Evolutionary conservation across 106 monocot genomes (phyloP).

Genomic region (Agapanthus africanus): DNA sequence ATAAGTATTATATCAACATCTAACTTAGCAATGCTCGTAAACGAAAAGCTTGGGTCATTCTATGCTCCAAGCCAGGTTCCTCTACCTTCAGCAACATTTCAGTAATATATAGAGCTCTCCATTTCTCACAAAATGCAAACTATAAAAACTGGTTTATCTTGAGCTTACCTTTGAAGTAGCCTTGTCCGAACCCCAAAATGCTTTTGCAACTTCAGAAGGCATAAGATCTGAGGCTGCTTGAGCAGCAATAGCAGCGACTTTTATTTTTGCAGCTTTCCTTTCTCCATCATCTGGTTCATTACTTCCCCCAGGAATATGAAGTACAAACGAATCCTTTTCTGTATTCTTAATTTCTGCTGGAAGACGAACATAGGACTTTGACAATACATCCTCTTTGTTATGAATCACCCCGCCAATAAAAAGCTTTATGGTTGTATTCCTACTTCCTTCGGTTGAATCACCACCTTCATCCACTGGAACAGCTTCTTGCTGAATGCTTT

Average conservation of each 20-base stretch:
- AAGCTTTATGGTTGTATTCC: constrained; percentile 38
- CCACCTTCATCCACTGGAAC: constrained; percentile 21
- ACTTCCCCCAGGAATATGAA: constrained; percentile 45
- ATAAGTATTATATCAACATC: too few relatives aligned
- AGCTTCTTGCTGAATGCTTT: constrained; percentile 34
- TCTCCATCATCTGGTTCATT: constrained; percentile 34
- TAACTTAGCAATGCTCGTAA: not conserved
- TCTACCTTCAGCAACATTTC: not conserved
- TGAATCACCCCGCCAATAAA: constrained; percentile 80
- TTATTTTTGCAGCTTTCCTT: constrained; percentile 43
- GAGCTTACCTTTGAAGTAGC: constrained; percentile 42
- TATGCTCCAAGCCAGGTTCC: not conserved
- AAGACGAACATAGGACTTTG: constrained; percentile 48
- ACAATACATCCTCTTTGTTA: constrained; percentile 59
- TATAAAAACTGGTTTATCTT: constrained; percentile 5
- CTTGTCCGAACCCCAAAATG: constrained; percentile 51
- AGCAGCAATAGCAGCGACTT: constrained; percentile 60
- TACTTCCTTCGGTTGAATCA: constrained; percentile 32
- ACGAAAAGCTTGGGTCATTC: too few relatives aligned
- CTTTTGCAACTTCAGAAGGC: constrained; percentile 75
- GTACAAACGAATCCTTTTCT: constrained; percentile 51
- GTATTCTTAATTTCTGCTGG: constrained; percentile 60
- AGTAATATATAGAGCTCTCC: not conserved
- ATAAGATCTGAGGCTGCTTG: constrained; percentile 73
- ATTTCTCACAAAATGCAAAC: not conserved